Evolutionary conservation across 1,284 basidiomycete species (phyloP).

Genomic region (Inonotus hispidus): DNA sequence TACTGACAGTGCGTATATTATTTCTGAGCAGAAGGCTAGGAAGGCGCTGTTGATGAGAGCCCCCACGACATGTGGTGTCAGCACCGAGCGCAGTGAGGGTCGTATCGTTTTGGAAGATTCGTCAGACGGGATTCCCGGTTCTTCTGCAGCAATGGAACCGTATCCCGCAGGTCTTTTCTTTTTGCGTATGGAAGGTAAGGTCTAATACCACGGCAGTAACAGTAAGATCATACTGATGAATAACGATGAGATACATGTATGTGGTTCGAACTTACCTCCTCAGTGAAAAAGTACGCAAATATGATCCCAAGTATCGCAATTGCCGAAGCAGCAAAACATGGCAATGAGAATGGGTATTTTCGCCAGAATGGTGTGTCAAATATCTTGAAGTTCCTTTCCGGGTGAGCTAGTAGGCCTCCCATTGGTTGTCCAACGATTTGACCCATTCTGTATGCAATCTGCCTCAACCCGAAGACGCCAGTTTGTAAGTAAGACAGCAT

Average conservation of each 20-base stretch:
- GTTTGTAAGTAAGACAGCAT: not conserved
- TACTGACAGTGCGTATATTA: constrained; percentile 20
- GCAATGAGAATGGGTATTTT: constrained; percentile 23
- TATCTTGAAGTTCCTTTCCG: constrained; percentile 20
- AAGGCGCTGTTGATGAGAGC: constrained; percentile 13
- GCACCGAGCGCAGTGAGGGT: constrained; percentile 17
- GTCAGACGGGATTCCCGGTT: not conserved
- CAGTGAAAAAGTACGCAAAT: constrained; percentile 17
- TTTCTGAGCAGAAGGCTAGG: constrained; percentile 18
- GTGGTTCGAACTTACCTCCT: constrained; percentile 20
- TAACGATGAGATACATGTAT: not conserved
- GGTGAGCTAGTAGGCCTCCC: constrained; percentile 24
- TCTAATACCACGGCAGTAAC: constrained; percentile 1
- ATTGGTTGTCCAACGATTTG: constrained; percentile 22
- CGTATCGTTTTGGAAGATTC: not conserved
- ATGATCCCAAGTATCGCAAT: constrained; percentile 22
- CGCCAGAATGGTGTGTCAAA: constrained; percentile 24
- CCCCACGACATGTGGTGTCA: constrained; percentile 15
- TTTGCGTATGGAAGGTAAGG: constrained; percentile 14
- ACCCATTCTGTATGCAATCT: constrained; percentile 19
- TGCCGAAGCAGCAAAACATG: constrained; percentile 22
- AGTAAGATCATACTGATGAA: not conserved
- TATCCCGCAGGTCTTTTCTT: constrained; percentile 11
- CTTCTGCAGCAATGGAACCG: constrained; percentile 4
- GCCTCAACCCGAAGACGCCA: not conserved